These are phyloP conservation scores for Chrysanthemum lavandulifolium DNA, from an alignment of 129 eudicot genomes.

Conservation along the genomic window DNA sequence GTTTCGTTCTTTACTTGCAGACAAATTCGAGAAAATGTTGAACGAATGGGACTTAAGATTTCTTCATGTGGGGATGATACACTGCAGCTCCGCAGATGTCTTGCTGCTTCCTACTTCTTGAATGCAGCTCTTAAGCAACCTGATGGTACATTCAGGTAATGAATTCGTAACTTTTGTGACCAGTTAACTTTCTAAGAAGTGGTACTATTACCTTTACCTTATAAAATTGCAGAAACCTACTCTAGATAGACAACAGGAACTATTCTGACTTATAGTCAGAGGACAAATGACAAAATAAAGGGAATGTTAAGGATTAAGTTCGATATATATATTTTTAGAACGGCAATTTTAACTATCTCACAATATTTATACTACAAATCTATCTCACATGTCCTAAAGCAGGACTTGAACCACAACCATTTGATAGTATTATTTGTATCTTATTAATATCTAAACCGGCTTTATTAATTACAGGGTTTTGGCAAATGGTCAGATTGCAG, in stretches of 20 bases:
- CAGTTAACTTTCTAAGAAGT: neutral
- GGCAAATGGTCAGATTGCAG: conserved; percentile 77
- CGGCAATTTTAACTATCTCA: too few relatives aligned
- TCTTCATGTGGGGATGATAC: conserved; percentile 84
- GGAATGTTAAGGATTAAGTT: too few relatives aligned
- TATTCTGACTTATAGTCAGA: too few relatives aligned
- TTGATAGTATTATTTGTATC: too few relatives aligned
- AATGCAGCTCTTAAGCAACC: conserved; percentile 74
- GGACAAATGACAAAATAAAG: too few relatives aligned
- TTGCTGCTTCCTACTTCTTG: conserved; percentile 88
- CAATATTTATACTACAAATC: too few relatives aligned
- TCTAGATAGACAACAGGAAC: too few relatives aligned
- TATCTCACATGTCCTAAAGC: too few relatives aligned
- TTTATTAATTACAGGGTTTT: conserved; percentile 61
- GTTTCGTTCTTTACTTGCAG: conserved; percentile 39
- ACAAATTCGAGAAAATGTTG: conserved; percentile 74
- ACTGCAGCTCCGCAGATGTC: conserved; percentile 72
- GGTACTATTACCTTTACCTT: too few relatives aligned
- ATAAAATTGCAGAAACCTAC: too few relatives aligned
- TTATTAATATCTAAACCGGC: neutral
- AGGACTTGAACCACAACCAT: too few relatives aligned
- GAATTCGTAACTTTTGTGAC: conserved; percentile 7
- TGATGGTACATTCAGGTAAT: conserved; percentile 81
- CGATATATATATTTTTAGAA: too few relatives aligned
- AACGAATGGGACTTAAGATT: conserved; percentile 78